These are phyloP conservation scores for Insectozyma bohioensis DNA, from an alignment of 1,139 yeast species.

Conservation along the genomic window DNA sequence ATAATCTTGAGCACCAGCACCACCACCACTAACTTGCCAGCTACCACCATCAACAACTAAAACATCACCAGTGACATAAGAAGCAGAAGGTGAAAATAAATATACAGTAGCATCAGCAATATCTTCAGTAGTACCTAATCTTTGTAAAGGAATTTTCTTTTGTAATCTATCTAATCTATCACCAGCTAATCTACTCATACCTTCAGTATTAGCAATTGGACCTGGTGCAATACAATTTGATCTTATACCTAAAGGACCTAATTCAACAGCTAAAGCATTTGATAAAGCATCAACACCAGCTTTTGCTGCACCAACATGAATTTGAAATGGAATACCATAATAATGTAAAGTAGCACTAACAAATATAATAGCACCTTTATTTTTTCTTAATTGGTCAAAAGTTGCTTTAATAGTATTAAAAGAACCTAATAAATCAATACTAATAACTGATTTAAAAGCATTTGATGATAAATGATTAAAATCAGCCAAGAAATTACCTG, in stretches of 20 bases:
- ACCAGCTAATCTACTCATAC: constrained; percentile 55
- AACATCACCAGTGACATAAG: constrained; percentile 72
- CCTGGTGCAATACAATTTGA: constrained; percentile 89
- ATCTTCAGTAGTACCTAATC: constrained; percentile 70
- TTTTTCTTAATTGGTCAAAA: constrained; percentile 59
- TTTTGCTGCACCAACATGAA: constrained; percentile 90
- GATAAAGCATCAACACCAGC: constrained; percentile 90
- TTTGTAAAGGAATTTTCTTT: constrained; percentile 64
- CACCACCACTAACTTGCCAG: constrained; percentile 69
- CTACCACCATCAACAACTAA: constrained; percentile 84
- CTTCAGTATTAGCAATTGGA: constrained; percentile 79
- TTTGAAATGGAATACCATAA: constrained; percentile 81
- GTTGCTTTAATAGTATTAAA: constrained; percentile 85
- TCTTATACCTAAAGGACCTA: constrained; percentile 84
- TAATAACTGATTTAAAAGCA: constrained; percentile 83
- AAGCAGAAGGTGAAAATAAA: constrained; percentile 75
- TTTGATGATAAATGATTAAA: constrained; percentile 75
- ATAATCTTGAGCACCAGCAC: constrained; percentile 25
- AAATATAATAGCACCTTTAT: constrained; percentile 72
- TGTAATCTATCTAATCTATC: constrained; percentile 8
- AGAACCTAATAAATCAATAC: constrained; percentile 82
- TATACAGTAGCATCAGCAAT: constrained; percentile 85
- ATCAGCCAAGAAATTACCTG: constrained; percentile 86
- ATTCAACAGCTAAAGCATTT: constrained; percentile 78
- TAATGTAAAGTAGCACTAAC: constrained; percentile 87